phyloP scores from a whole-genome alignment of 192 early-diverging fungal genomes.

The Gamsiella multidivaricata region DNA sequence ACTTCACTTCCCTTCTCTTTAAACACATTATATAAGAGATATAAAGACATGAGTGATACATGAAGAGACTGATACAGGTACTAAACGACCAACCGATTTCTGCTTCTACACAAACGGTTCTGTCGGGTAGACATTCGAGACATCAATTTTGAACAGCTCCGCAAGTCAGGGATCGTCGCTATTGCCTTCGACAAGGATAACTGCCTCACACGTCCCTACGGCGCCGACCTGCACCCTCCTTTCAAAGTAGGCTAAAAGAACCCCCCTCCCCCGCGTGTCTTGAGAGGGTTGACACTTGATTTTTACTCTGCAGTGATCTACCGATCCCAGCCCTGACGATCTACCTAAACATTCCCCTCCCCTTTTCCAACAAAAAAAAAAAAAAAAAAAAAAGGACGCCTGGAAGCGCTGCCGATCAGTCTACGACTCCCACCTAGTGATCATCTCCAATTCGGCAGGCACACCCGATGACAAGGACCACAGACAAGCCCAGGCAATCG shows the following conservation, averaged over 20 bases:
- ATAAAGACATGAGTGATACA: too few species aligned
- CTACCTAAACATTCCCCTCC: background rate
- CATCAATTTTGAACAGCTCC: slow-evolving; percentile 73
- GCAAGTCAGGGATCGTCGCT: slow-evolving; percentile 69
- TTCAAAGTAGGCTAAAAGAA: slow-evolving; percentile 67
- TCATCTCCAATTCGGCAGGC: slow-evolving; percentile 95
- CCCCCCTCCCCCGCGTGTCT: background rate
- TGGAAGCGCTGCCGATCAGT: slow-evolving; percentile 72
- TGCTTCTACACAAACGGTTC: too few species aligned
- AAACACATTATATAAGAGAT: too few species aligned
- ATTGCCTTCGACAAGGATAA: slow-evolving; percentile 99
- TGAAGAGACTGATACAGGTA: too few species aligned
- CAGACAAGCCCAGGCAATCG: slow-evolving; percentile 50
- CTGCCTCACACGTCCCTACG: slow-evolving; percentile 90
- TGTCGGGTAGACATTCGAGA: slow-evolving; percentile 67
- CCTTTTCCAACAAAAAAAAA: background rate
- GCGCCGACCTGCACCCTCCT: slow-evolving; percentile 70
- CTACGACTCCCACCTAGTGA: slow-evolving; percentile 73
- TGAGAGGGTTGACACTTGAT: too few species aligned
- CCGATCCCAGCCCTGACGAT: too few species aligned
- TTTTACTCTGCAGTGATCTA: too few species aligned
- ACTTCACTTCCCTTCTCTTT: background rate
- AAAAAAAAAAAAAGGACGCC: slow-evolving; percentile 56
- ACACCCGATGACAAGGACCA: slow-evolving; percentile 75
- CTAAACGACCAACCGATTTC: too few species aligned